These are phyloP conservation scores for Backusella circina DNA, from an alignment of 192 early-diverging fungal genomes.

Conservation along the genomic window DNA sequence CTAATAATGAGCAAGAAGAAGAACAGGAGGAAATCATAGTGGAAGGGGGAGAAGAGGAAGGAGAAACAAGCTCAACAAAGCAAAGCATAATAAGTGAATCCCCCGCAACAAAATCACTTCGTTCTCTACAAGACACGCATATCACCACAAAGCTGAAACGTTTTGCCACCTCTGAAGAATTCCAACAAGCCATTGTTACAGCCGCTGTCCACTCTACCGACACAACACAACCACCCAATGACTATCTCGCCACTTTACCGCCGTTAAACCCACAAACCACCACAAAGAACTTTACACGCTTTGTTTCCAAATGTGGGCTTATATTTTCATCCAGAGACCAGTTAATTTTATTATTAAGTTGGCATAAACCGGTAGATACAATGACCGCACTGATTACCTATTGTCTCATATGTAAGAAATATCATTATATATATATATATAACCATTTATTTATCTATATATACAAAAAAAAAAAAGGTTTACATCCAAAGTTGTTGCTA, in stretches of 20 bases:
- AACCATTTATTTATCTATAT: neutral
- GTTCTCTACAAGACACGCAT: neutral
- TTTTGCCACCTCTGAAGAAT: neutral
- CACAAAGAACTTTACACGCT: constrained; percentile 65
- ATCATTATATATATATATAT: neutral
- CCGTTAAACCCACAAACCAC: constrained; percentile 62
- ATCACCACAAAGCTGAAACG: neutral
- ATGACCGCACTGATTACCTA: constrained; percentile 45
- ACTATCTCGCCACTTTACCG: constrained; percentile 21
- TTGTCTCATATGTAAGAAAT: constrained; percentile 49
- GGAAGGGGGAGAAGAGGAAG: neutral
- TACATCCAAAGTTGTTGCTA: constrained; percentile 6
- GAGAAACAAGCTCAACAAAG: neutral
- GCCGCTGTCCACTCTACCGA: constrained; percentile 1
- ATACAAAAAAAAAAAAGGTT: neutral
- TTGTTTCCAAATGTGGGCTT: constrained; percentile 60
- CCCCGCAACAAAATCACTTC: neutral
- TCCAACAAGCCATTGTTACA: neutral
- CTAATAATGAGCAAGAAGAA: neutral
- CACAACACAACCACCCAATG: constrained; percentile 36
- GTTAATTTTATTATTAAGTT: constrained; percentile 58
- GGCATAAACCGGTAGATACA: constrained; percentile 68
- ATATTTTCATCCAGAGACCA: constrained; percentile 61
- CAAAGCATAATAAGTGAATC: neutral
- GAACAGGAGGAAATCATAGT: neutral